Conservation (phyloP, 2,329 filamentous ascomycete genomes). For the Talaromyces sp. region DNA sequence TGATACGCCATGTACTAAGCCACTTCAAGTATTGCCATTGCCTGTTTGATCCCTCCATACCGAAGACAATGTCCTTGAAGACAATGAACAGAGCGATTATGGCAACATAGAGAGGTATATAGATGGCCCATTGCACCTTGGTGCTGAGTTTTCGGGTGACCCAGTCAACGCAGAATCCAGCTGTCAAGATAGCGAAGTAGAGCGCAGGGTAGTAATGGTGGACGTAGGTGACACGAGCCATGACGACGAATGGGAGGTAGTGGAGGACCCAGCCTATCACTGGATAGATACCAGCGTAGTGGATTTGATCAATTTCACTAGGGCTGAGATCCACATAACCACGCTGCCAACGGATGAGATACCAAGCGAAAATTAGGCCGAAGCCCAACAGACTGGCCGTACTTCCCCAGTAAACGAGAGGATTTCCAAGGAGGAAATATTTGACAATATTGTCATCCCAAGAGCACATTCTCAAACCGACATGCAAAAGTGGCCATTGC, state of each 20-base stretch:
- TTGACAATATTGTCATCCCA: constrained; percentile 96
- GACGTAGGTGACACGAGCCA: constrained; percentile 98
- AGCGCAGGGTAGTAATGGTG: constrained; percentile 99
- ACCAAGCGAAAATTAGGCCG: constrained; percentile 72
- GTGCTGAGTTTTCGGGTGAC: constrained; percentile 65
- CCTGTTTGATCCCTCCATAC: constrained; percentile 81
- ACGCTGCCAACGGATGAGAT: constrained; percentile 91
- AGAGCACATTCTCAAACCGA: constrained; percentile 96
- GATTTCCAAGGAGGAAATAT: constrained; percentile 97
- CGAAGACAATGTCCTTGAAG: constrained; percentile 94
- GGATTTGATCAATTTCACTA: constrained; percentile 84
- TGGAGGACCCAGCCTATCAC: constrained; percentile 93
- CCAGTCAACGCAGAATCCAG: constrained; percentile 89
- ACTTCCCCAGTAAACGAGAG: constrained; percentile 91
- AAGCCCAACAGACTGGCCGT: constrained; percentile 75
- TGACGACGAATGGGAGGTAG: constrained; percentile 91
- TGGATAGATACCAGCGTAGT: constrained; percentile 89
- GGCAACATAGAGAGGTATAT: constrained; percentile 67
- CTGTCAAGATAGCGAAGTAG: constrained; percentile 89
- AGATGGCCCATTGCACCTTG: constrained; percentile 65
- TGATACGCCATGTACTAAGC: constrained; percentile 83
- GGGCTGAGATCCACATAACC: constrained; percentile 80
- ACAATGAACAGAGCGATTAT: constrained; percentile 80
- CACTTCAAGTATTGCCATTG: constrained; percentile 92
- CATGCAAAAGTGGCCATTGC: constrained; percentile 96